A percentile compares a stretch with the other conserved stretches of the same genome.
Evolutionary conservation across 768 basidiomycete genomes (phyloP).

Genomic region (Pisolithus sp.): DNA sequence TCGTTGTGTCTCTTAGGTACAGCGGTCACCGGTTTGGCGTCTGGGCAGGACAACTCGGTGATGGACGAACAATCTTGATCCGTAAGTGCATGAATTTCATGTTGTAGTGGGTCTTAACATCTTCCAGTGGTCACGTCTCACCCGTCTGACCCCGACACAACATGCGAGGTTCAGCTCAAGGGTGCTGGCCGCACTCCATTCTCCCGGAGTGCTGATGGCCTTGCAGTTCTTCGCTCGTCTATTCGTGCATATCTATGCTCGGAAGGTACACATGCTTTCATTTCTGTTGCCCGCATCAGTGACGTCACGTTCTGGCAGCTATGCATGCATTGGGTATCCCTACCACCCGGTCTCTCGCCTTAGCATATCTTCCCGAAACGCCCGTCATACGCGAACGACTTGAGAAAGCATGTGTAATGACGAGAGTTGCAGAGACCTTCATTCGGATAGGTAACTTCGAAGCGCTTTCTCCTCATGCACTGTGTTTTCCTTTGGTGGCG

Average conservation of each 20-base stretch:
- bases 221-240: constrained; percentile 92
- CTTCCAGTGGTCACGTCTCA: constrained; percentile 70
- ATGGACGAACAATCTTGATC: constrained; percentile 91
- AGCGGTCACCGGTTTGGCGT: constrained; percentile 86
- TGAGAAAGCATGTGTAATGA: constrained; percentile 69
- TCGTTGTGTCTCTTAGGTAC: constrained; percentile 85
- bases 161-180: constrained; percentile 89
- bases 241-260: constrained; percentile 91
- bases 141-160: constrained; percentile 44
- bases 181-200: constrained; percentile 94
- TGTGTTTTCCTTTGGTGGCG: constrained; percentile 65
- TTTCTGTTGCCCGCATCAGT: background rate
- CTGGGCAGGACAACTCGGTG: constrained; percentile 94
- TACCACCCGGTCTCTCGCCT: constrained; percentile 79
- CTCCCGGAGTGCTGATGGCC: constrained; percentile 85
- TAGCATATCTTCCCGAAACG: constrained; percentile 68
- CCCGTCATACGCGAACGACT: constrained; percentile 68
- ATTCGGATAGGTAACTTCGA: constrained; percentile 90
- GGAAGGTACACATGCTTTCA: constrained; percentile 48
- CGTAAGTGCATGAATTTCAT: constrained; percentile 30
- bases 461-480: constrained; percentile 61
- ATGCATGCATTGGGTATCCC: constrained; percentile 81
- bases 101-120: constrained; percentile 5
- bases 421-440: constrained; percentile 84
- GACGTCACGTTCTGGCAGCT: constrained; percentile 44